These are phyloP conservation scores for Sarocladium oryzae DNA, from an alignment of 2,329 filamentous ascomycete genomes.

Conservation along the genomic window DNA sequence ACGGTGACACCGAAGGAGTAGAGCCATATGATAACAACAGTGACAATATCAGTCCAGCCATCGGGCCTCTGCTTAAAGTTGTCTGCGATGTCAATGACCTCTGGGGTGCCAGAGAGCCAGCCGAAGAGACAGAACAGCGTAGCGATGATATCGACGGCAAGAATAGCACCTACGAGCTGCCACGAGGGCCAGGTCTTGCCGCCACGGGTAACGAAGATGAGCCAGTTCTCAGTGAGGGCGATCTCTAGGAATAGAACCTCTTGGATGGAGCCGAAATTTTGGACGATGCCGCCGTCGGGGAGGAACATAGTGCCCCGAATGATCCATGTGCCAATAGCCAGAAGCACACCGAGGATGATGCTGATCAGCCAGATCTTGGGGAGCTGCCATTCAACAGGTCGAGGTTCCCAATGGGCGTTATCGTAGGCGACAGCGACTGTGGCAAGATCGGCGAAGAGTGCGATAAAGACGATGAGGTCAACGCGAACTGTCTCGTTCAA, in stretches of 20 bases:
- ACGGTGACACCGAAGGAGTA: constrained; percentile 62
- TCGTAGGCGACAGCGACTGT: constrained; percentile 76
- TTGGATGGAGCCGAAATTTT: constrained; percentile 69
- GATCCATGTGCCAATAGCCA: constrained; percentile 67
- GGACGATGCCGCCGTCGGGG: constrained; percentile 62
- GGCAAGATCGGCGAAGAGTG: constrained; percentile 71
- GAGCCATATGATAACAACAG: constrained; percentile 57
- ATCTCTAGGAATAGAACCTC: constrained; percentile 70
- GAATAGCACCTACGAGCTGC: constrained; percentile 66
- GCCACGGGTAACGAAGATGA: constrained; percentile 72
- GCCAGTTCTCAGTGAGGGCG: constrained; percentile 69
- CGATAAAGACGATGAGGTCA: constrained; percentile 72
- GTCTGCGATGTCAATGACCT: constrained; percentile 25
- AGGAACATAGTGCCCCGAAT: constrained; percentile 65
- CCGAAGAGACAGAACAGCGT: constrained; percentile 72
- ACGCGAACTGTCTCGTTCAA: constrained; percentile 69
- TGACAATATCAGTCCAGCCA: constrained; percentile 46
- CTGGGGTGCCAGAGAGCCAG: constrained; percentile 55
- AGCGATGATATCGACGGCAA: constrained; percentile 63
- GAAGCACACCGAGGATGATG: constrained; percentile 59
- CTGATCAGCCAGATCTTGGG: constrained; percentile 78
- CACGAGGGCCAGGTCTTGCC: constrained; percentile 67
- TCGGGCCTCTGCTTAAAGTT: constrained; percentile 29
- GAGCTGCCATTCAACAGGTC: constrained; percentile 73
- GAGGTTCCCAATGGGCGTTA: constrained; percentile 68